Base-by-base conservation (phyloP, 2,329 filamentous ascomycete species). In the Pyrenophora teres region DNA sequence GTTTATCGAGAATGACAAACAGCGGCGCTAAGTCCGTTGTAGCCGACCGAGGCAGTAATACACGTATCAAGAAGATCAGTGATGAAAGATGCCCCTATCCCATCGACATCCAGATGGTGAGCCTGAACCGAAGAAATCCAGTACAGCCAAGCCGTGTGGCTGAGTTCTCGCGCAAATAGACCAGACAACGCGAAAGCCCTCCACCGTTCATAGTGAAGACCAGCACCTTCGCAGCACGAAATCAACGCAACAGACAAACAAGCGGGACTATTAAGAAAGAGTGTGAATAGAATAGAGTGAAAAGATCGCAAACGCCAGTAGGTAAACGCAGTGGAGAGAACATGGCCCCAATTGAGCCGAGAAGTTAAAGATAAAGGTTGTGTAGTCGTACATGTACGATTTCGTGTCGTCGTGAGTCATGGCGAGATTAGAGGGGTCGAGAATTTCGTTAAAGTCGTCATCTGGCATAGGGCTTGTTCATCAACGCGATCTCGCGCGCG, bases 391-490 rank as follows among this genome's bases (percentile, higher is more conserved):
- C 59, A 66, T 49, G 54, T 50, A 52, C 39, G 40, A 46, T 32
- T 30, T 59, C 53, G 51, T 52, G 13, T 52, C 54, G 53, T 65
- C 63, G 50, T 65, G 36, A 65, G 42, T 64, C 62, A 47, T 64
- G 54, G 56, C 39, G 36, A 50, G 35, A 52, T 50, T 42, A 52
- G 32, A 47, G 30, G 32, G 33, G 46, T 55, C 40, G 41, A 33
- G 36, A 32, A 41, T 23, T 25, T 44, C 39, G 41, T 31, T 40
- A 23, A 46, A 39, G 54, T 38, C 25, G 62, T 72, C 78, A 90
- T 74, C 89, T 81, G 15, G 90, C 87, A 75, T 97, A 97, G 13
- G 94, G 94, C 65, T 89, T 87, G 71, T 99, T 99, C 91, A 99
- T 95, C 23, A 93, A 80, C 4, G 94, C 92, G 61, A 99, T 92